Evolutionary conservation across 2,329 filamentous ascomycete genomes (phyloP), one percentile per base, ranked within the genome.

Genomic region (Fusarium globosum): DNA sequence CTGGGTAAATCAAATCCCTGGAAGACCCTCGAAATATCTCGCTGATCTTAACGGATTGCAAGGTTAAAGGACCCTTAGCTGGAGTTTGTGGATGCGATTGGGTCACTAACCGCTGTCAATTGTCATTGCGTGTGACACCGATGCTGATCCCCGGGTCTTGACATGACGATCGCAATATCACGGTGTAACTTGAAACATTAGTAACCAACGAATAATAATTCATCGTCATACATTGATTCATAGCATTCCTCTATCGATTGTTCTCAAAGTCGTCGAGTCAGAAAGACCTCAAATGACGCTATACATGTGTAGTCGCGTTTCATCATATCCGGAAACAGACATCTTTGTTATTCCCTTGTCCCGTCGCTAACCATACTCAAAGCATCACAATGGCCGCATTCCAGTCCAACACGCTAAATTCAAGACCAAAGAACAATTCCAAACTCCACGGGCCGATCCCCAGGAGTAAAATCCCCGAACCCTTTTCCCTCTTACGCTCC

Each of bases 341-440:
- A 61, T 8, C 2, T 35, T 21, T 41, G 18, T 42, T 42, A 61
- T 49, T 61, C n/a, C 36, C 26, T 55, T 20, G 10, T 12, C 46
- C 28, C 46, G 13, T 53, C n/a, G 2, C 26, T 23, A 35, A 26
- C 36, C 26, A n/a, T 41, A 26, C 46, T 33, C 28, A 16, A 26
- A 20, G n/a, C 28, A 39, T 33, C 58, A 33, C 26, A 39, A 53
- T 14, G 12, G 6, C 38, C 30, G 39, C 61, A 68, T 68, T 68
- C 65, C 65, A 55, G 6, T 21, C 46, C 35, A 48, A 42, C 52
- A 66, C 61, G 65, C 65, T 48, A 58, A 61, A 53, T 12, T 28
- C 39, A 45, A 35, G n/a, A 9, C 30, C 10, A 43, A 33, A 57
- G 49, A 45, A 65, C 20, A 66, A 42, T 48, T 12, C 42, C 30